These are phyloP conservation scores for Saururus chinensis DNA, from an alignment of 164 flowering plant genomes.

Conservation along the genomic window DNA sequence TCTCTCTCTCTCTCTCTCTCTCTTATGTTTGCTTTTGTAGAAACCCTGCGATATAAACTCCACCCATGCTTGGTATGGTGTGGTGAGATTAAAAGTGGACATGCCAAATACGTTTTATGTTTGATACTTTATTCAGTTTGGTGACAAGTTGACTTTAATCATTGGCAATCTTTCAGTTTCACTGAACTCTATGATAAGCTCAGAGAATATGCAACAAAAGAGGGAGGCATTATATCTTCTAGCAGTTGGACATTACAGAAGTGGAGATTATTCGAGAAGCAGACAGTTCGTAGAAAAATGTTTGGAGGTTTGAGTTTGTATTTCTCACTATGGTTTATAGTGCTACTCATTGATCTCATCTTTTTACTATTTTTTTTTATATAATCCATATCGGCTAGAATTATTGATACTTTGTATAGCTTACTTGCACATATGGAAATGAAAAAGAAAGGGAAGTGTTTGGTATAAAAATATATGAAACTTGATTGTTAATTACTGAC, in stretches of 20 bases:
- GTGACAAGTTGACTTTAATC: background rate
- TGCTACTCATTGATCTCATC: background rate
- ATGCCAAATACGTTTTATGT: background rate
- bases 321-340: background rate
- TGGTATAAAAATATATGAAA: too few species aligned
- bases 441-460: too few species aligned
- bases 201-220: constrained; percentile 38
- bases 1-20: background rate
- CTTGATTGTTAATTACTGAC: too few species aligned
- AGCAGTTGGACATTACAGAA: constrained; percentile 84
- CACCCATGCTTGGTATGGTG: too few species aligned
- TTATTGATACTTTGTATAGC: too few species aligned
- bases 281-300: constrained; percentile 60
- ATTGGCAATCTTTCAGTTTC: constrained; percentile 2
- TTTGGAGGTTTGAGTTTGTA: constrained; percentile 49
- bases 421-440: too few species aligned
- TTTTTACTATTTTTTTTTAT: too few species aligned
- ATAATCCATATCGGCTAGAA: too few species aligned
- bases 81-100: background rate
- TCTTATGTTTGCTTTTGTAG: background rate
- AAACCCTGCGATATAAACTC: too few species aligned
- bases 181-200: constrained; percentile 54
- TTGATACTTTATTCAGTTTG: background rate
- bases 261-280: constrained; percentile 65
- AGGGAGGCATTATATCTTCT: constrained; percentile 82